These are phyloP conservation scores for Claviceps quebecensis DNA, from an alignment of 2,329 filamentous ascomycete genomes.

Conservation along the genomic window DNA sequence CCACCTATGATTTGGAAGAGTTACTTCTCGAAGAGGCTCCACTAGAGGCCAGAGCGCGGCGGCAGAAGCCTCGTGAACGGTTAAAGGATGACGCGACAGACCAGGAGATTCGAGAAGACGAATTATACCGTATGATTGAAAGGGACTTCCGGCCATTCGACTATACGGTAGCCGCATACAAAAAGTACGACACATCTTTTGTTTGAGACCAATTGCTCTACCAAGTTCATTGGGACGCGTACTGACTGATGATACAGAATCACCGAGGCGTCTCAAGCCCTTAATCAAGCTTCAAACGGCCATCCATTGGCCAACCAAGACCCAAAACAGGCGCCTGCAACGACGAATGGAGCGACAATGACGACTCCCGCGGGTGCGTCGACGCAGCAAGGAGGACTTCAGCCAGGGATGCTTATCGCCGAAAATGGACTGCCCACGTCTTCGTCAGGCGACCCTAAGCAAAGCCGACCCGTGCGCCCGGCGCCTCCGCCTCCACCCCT, in stretches of 20 bases:
- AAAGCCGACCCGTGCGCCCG: conserved; percentile 13
- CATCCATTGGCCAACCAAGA: conserved; percentile 4
- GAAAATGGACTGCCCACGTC: conserved; percentile 8
- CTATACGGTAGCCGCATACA: conserved; percentile 72
- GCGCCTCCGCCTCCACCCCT: conserved; percentile 26
- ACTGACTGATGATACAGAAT: conserved; percentile 20
- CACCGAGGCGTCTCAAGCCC: conserved; percentile 16
- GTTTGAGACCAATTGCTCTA: not conserved
- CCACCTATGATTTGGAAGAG: conserved; percentile 94
- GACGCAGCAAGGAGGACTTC: not conserved
- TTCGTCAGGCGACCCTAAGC: conserved; percentile 13
- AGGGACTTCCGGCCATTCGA: conserved; percentile 89
- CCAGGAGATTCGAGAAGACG: conserved; percentile 87
- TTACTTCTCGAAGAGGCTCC: conserved; percentile 87
- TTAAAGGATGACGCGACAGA: conserved; percentile 89
- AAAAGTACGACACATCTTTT: conserved; percentile 40
- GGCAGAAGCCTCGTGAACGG: conserved; percentile 85
- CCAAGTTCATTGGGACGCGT: not conserved
- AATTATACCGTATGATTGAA: conserved; percentile 88
- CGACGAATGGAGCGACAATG: conserved; percentile 32
- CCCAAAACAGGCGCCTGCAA: conserved; percentile 30
- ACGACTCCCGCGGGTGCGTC: conserved; percentile 18
- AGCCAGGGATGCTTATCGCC: conserved; percentile 5
- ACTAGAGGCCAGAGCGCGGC: conserved; percentile 76
- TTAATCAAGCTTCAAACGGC: conserved; percentile 8